Evolutionary conservation across 1,139 yeast species (phyloP).

Genomic region (Yamadazyma kanchanaburiensis): DNA sequence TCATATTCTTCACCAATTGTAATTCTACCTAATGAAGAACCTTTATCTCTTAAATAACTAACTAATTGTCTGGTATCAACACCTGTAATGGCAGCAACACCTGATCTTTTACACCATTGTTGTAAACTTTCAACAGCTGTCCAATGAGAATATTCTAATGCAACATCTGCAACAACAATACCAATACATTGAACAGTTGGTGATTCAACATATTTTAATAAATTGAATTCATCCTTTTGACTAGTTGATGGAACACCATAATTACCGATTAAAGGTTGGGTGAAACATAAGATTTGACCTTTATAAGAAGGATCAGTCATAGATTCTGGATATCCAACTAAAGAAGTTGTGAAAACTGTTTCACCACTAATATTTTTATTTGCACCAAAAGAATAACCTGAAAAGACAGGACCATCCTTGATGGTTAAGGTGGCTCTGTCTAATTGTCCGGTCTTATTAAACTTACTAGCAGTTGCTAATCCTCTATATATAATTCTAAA

Average conservation of each 20-base stretch:
- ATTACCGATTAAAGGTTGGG: slow-evolving; percentile 96
- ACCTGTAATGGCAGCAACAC: slow-evolving; percentile 95
- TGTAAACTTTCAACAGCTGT: slow-evolving; percentile 95
- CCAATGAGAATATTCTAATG: slow-evolving; percentile 96
- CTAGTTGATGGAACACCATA: slow-evolving; percentile 93
- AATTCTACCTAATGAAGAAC: slow-evolving; percentile 88
- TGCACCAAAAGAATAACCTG: slow-evolving; percentile 94
- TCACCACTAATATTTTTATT: slow-evolving; percentile 90
- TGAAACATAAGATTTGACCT: slow-evolving; percentile 94
- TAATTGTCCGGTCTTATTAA: slow-evolving; percentile 40
- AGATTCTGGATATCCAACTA: slow-evolving; percentile 97
- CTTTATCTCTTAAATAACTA: slow-evolving; percentile 88
- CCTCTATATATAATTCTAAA: slow-evolving; percentile 1
- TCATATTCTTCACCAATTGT: slow-evolving; percentile 88
- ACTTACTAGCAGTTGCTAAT: slow-evolving; percentile 37
- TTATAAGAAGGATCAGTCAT: slow-evolving; percentile 98
- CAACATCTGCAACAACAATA: slow-evolving; percentile 93
- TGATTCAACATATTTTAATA: slow-evolving; percentile 87
- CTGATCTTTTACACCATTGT: slow-evolving; percentile 95
- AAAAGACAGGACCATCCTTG: slow-evolving; percentile 90
- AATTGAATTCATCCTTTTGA: slow-evolving; percentile 75
- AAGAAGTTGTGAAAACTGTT: slow-evolving; percentile 94
- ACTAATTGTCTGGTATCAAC: slow-evolving; percentile 96
- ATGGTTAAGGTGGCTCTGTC: slow-evolving; percentile 90
- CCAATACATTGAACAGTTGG: slow-evolving; percentile 93